Base-by-base conservation (phyloP, 306 rosid species). In the Trifolium repens region DNA sequence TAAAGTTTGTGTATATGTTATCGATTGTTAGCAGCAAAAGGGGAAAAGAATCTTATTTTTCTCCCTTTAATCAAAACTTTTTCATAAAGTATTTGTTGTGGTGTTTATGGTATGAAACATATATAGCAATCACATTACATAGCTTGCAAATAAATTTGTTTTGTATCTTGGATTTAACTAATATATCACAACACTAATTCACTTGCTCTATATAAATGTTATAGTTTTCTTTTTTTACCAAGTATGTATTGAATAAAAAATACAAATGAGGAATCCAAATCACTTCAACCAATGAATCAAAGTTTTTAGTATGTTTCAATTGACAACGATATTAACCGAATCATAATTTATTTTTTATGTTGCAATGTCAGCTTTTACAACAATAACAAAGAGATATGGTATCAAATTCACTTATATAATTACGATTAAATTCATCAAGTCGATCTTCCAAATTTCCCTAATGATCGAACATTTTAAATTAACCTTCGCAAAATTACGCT, bases 51-150 rank as follows among this genome's bases (percentile, higher is more conserved):
- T 11, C 14, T 9, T 11, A 16, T 22, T 58, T 22, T 58, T 22
- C 32, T 59, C 5, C 42, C 59, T 61, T 46, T 46, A 46, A 46
- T 13, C 13, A 12, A 12, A 46, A 46, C 11, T 4, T 46, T 44
- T 66, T 19, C 9, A n/a, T 50, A 13, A 24, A 24, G 2, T 17
- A 67, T 43, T 30, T 68, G 8, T 5, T 49, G 30, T 9, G 27
- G n/a, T 32, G 37, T 49, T 69, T 49, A 69, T 34, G 75, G 24
- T 30, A 50, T 52, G 17, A 34, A 69, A 32, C 16, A 30, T n/a
- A n/a, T n/a, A n/a, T 14, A 47, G 19, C 8, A 30, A 22, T 15
- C 61, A 69, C 35, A 69, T 9, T 13, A 14, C 46, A 44, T 44
- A 19, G 55, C 55, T 15, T 49, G 15, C 8, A 7, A 15, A 49